Conservation (phyloP, 2,329 filamentous ascomycete genomes). For the Clonostachys byssicola region DNA sequence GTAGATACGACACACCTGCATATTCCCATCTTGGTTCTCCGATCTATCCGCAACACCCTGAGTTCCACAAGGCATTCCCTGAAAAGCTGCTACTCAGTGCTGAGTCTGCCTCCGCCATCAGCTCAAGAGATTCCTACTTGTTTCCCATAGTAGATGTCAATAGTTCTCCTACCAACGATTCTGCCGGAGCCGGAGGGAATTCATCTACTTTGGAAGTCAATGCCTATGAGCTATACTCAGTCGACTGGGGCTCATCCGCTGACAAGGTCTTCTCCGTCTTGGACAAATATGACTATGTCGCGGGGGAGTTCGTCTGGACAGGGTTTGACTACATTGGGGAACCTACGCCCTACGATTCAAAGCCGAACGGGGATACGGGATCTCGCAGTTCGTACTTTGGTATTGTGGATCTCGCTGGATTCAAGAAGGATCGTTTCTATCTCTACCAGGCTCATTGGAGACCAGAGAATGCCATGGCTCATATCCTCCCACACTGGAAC, state of each 20-base stretch:
- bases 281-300: constrained; percentile 41
- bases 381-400: constrained; percentile 49
- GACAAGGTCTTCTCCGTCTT: constrained; percentile 48
- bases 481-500: constrained; percentile 52
- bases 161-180: constrained; percentile 26
- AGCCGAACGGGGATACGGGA: no score
- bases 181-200: background rate
- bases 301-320: constrained; percentile 48
- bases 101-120: constrained; percentile 38
- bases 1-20: constrained; percentile 21
- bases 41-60: constrained; percentile 24
- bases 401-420: constrained; percentile 51
- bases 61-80: constrained; percentile 39
- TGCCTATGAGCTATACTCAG: constrained; percentile 45
- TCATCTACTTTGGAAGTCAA: constrained; percentile 22
- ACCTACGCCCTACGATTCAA: constrained; percentile 38
- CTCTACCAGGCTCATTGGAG: constrained; percentile 50
- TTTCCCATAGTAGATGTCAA: constrained; percentile 40
- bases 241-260: constrained; percentile 37
- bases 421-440: constrained; percentile 50
- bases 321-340: constrained; percentile 45
- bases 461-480: constrained; percentile 37
- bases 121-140: constrained; percentile 45
- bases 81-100: constrained; percentile 38
- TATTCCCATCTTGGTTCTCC: constrained; percentile 19